A percentile compares a stretch with the other conserved stretches of the same genome.
Conservation (phyloP, 163 green algal species). For the Botryococcus braunii region DNA sequence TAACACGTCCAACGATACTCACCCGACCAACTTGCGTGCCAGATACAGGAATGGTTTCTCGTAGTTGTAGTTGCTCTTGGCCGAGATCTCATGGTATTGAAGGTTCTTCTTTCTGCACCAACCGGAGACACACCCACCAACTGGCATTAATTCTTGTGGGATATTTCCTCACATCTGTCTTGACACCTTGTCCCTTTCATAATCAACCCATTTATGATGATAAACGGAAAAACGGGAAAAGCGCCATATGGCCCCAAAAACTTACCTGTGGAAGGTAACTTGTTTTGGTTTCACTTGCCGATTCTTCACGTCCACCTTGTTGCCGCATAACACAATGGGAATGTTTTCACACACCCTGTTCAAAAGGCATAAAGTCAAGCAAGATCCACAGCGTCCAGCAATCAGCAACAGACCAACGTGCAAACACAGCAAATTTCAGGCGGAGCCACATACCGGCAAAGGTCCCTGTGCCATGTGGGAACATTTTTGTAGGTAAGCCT, state of each 20-base stretch:
- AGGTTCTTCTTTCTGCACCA: constrained; percentile 98
- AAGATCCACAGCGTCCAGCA: no score
- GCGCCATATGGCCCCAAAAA: no score
- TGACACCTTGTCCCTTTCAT: no score
- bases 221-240: no score
- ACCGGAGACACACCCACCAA: background rate
- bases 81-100: constrained; percentile 99
- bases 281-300: constrained; percentile 99
- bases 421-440: background rate
- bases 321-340: constrained; percentile 98
- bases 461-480: constrained; percentile 96
- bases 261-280: constrained; percentile 70
- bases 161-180: no score
- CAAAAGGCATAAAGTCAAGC: no score
- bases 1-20: constrained; percentile 6
- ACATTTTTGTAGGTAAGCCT: constrained; percentile 99
- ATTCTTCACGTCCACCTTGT: constrained; percentile 99
- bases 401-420: no score
- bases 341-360: constrained; percentile 97
- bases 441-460: constrained; percentile 66
- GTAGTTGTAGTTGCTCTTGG: constrained; percentile 99
- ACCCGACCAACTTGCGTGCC: constrained; percentile 92
- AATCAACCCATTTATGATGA: no score
- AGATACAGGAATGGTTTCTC: constrained; percentile 99
- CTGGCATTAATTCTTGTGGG: no score